These are phyloP conservation scores for Papiliotrema fonsecae DNA, from an alignment of 1,284 basidiomycete species.

Conservation along the genomic window DNA sequence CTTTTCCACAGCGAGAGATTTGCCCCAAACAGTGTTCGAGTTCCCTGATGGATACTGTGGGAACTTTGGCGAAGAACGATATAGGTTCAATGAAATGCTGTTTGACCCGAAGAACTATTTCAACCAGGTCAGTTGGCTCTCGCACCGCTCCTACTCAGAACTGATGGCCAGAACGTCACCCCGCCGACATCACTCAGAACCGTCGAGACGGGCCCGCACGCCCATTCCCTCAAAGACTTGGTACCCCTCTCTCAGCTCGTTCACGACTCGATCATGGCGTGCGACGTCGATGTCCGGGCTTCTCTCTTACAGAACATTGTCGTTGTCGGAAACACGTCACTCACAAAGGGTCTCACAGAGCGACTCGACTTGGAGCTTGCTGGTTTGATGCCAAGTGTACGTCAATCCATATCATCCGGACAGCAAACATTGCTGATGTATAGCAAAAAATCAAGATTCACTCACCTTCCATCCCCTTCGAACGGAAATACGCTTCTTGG, in stretches of 20 bases:
- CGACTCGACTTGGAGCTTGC: slow-evolving; percentile 75
- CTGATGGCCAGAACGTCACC: slow-evolving; percentile 22
- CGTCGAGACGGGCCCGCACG: slow-evolving; percentile 51
- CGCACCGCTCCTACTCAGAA: too few species aligned
- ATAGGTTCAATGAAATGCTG: slow-evolving; percentile 79
- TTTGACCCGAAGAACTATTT: slow-evolving; percentile 77
- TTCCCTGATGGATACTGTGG: slow-evolving; percentile 92
- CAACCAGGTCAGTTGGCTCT: slow-evolving; percentile 55
- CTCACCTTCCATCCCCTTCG: slow-evolving; percentile 78
- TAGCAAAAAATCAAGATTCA: slow-evolving; percentile 69
- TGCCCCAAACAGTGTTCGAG: slow-evolving; percentile 60
- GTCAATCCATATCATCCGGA: slow-evolving; percentile 33
- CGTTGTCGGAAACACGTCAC: slow-evolving; percentile 83
- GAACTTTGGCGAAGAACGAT: slow-evolving; percentile 77
- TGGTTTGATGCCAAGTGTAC: slow-evolving; percentile 71
- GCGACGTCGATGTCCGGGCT: slow-evolving; percentile 87
- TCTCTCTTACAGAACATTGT: slow-evolving; percentile 90
- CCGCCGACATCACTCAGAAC: slow-evolving; percentile 34
- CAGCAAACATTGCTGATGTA: not conserved
- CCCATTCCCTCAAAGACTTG: slow-evolving; percentile 54
- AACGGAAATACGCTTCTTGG: slow-evolving; percentile 86
- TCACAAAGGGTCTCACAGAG: slow-evolving; percentile 81
- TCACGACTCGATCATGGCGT: slow-evolving; percentile 70
- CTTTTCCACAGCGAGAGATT: slow-evolving; percentile 27
- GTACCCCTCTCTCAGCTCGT: slow-evolving; percentile 70